Percentiles rank a stretch among this genome's conserved stretches.
Conservation (phyloP, 1,284 basidiomycete species). For the Lignosus rhinocerotis region DNA sequence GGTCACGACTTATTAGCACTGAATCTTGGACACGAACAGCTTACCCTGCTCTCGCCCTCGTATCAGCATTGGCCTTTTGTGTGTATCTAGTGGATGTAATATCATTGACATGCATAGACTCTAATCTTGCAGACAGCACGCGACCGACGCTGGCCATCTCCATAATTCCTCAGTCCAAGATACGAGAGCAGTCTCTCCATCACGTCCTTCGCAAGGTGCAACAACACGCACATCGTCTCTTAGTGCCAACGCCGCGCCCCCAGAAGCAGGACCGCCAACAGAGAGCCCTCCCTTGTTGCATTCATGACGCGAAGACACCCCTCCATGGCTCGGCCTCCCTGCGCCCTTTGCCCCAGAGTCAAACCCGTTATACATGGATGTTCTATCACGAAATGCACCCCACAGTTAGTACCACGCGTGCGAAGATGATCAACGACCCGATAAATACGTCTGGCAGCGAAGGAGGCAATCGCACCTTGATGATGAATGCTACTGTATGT, state of each 20-base stretch:
- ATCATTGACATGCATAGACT: slow-evolving; percentile 3
- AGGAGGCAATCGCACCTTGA: slow-evolving; percentile 38
- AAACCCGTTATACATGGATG: slow-evolving; percentile 37
- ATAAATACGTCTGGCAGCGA: slow-evolving; percentile 32
- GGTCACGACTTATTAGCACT: background rate
- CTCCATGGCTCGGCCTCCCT: slow-evolving; percentile 40
- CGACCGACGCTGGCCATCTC: background rate
- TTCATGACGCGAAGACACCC: slow-evolving; percentile 44
- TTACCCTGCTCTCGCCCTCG: background rate
- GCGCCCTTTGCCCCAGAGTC: slow-evolving; percentile 39
- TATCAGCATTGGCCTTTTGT: background rate
- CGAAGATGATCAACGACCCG: slow-evolving; percentile 39
- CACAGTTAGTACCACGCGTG: slow-evolving; percentile 23
- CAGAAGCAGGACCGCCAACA: background rate
- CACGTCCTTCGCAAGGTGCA: slow-evolving; percentile 7
- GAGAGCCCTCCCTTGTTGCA: slow-evolving; percentile 18
- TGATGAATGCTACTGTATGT: slow-evolving; percentile 34
- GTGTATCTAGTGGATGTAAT: slow-evolving; percentile 19
- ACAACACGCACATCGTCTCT: slow-evolving; percentile 16
- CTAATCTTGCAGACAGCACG: background rate
- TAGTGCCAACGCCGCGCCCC: slow-evolving; percentile 15
- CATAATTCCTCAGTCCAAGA: slow-evolving; percentile 7
- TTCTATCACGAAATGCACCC: slow-evolving; percentile 42
- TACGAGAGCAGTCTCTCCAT: slow-evolving; percentile 13
- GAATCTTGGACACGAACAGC: background rate